These are phyloP conservation scores for Fusarium sp. DNA, from an alignment of 2,329 filamentous ascomycete genomes.

Conservation along the genomic window DNA sequence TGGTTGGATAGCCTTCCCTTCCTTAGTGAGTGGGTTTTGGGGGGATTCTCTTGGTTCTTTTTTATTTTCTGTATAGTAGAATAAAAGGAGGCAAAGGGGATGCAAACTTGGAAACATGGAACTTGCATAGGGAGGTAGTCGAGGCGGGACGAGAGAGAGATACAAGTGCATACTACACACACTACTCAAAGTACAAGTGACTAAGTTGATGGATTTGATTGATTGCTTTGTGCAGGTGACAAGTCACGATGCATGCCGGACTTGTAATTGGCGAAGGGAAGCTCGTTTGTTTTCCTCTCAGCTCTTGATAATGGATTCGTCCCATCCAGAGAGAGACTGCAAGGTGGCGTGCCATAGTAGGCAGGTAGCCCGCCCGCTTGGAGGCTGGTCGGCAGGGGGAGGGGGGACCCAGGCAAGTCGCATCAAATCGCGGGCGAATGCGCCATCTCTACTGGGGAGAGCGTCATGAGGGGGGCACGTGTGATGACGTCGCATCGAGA, in stretches of 20 bases:
- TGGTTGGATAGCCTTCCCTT: conserved; percentile 7
- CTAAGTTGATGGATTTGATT: not conserved
- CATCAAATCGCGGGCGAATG: conserved; percentile 3
- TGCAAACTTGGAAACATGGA: conserved; percentile 22
- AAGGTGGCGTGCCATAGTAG: not conserved
- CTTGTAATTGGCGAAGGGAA: not conserved
- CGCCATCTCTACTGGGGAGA: conserved; percentile 24
- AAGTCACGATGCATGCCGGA: not conserved
- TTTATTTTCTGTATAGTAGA: conserved; percentile 40
- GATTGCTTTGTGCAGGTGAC: not conserved
- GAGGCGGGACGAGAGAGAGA: conserved; percentile 18
- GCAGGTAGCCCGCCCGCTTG: not conserved
- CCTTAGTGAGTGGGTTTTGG: conserved; percentile 3
- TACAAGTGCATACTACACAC: conserved; percentile 11
- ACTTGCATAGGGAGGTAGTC: conserved; percentile 18
- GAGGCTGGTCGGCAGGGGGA: conserved; percentile 12
- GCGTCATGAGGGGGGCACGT: conserved; percentile 30
- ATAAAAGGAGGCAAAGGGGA: conserved; percentile 18
- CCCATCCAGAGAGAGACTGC: not conserved
- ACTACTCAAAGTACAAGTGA: not conserved
- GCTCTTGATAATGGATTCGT: not conserved
- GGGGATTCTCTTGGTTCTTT: not conserved
- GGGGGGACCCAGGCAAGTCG: too few species aligned
- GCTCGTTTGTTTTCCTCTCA: not conserved
- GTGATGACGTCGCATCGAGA: conserved; percentile 31